phyloP scores from a whole-genome alignment of 2,329 filamentous ascomycete species.

The Arthroderma sp. region DNA sequence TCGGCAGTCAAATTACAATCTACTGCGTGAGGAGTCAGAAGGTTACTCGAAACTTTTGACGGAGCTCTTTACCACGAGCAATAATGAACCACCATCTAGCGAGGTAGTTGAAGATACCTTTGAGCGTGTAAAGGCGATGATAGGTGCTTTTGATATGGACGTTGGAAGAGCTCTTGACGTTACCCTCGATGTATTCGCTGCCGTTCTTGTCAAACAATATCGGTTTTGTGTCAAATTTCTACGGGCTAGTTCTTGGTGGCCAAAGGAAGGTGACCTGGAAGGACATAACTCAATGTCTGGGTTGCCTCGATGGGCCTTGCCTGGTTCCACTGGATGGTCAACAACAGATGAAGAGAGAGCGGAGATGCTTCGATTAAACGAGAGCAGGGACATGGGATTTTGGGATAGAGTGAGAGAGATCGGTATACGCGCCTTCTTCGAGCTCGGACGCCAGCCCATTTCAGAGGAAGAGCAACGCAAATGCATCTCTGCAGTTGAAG shows the following conservation, averaged over 20 bases:
- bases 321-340: conserved; percentile 52
- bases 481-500: conserved; percentile 32
- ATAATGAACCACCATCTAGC: conserved; percentile 57
- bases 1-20: conserved; percentile 90
- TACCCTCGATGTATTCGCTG: conserved; percentile 87
- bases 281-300: conserved; percentile 38
- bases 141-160: conserved; percentile 93
- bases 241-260: conserved; percentile 93
- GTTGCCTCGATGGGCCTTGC: conserved; percentile 76
- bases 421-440: conserved; percentile 77
- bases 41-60: conserved; percentile 94
- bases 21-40: conserved; percentile 88
- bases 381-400: conserved; percentile 59
- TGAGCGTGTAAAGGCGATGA: conserved; percentile 82
- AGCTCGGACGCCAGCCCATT: conserved; percentile 63
- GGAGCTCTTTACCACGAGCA: conserved; percentile 83
- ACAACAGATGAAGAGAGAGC: conserved; percentile 58
- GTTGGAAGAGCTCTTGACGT: conserved; percentile 91
- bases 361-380: conserved; percentile 44
- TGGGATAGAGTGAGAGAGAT: conserved; percentile 67
- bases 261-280: conserved; percentile 48
- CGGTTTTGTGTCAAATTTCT: conserved; percentile 91
- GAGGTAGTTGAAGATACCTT: conserved; percentile 76
- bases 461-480: conserved; percentile 46
- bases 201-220: conserved; percentile 82